Evolutionary conservation across 1,139 yeast species (phyloP).

Genomic region (Arxiozyma heterogenica): DNA sequence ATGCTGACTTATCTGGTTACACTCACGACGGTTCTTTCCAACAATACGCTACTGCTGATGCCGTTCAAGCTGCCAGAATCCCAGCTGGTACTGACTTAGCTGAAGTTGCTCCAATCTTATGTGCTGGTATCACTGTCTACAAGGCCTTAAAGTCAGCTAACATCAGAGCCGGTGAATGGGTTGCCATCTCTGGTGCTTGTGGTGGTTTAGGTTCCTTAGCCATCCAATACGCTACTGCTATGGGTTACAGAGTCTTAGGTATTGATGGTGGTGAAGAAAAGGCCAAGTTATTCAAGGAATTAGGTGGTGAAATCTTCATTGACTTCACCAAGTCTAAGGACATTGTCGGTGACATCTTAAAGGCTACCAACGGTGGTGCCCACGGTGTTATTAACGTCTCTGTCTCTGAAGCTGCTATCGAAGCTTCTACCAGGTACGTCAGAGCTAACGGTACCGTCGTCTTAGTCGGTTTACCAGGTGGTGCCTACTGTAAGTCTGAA

Average conservation of each 20-base stretch:
- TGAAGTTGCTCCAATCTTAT: conserved; percentile 63
- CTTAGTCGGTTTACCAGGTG: conserved; percentile 72
- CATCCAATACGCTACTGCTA: conserved; percentile 71
- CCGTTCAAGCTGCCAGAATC: conserved; percentile 74
- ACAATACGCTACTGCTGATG: conserved; percentile 79
- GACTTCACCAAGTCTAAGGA: conserved; percentile 52
- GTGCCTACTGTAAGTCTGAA: conserved; percentile 50
- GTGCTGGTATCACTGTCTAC: conserved; percentile 82
- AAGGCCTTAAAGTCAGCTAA: conserved; percentile 69
- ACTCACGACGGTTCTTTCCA: conserved; percentile 80
- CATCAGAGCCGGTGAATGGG: conserved; percentile 66
- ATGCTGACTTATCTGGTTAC: conserved; percentile 66
- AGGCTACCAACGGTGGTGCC: conserved; percentile 64
- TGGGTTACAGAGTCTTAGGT: conserved; percentile 70
- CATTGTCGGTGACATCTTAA: conserved; percentile 43
- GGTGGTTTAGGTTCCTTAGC: conserved; percentile 82
- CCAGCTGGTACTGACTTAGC: conserved; percentile 67
- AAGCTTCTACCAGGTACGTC: conserved; percentile 59
- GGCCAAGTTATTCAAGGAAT: conserved; percentile 42
- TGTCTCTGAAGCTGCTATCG: conserved; percentile 64
- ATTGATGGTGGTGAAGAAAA: conserved; percentile 70
- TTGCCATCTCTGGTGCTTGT: conserved; percentile 73
- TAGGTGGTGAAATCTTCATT: conserved; percentile 65
- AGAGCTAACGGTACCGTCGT: conserved; percentile 73
- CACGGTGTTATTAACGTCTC: conserved; percentile 78